phyloP scores from a whole-genome alignment of 1,139 yeast genomes.

The Suhomyces anneliseae region DNA sequence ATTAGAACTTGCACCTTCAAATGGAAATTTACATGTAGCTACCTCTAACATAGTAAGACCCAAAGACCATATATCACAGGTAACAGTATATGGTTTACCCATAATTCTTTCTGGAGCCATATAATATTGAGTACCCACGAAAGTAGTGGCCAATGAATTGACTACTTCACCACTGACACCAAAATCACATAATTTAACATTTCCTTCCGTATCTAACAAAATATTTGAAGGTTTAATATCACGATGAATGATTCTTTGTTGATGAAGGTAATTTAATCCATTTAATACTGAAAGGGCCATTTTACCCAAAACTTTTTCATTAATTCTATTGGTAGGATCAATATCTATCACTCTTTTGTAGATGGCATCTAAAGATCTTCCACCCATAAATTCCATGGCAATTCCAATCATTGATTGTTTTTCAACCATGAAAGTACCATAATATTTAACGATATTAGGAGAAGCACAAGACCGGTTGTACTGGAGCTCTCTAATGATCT shows the following conservation, averaged over 20 bases:
- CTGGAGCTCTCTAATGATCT: constrained; percentile 84
- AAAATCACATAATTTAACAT: constrained; percentile 91
- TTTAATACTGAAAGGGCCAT: constrained; percentile 80
- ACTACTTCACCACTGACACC: constrained; percentile 99
- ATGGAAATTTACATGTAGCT: constrained; percentile 85
- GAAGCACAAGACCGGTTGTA: constrained; percentile 81
- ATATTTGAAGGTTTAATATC: constrained; percentile 95
- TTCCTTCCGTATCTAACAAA: constrained; percentile 68
- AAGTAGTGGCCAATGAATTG: constrained; percentile 90
- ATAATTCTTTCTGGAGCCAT: constrained; percentile 98
- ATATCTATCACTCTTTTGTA: constrained; percentile 63
- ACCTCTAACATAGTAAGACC: constrained; percentile 91
- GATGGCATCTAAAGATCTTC: constrained; percentile 86
- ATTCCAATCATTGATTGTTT: constrained; percentile 76
- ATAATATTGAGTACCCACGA: constrained; percentile 94
- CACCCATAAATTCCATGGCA: constrained; percentile 98
- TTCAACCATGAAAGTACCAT: constrained; percentile 85
- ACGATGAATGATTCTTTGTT: constrained; percentile 84
- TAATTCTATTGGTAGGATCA: constrained; percentile 76
- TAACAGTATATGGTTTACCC: constrained; percentile 92
- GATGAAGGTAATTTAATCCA: constrained; percentile 86
- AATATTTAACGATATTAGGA: constrained; percentile 84
- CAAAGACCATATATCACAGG: constrained; percentile 94
- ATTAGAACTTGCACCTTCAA: constrained; percentile 23
- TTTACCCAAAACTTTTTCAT: constrained; percentile 89